Evolutionary conservation across 352 stramenopile genomes (phyloP).

Genomic region (Pythium myriotylum): DNA sequence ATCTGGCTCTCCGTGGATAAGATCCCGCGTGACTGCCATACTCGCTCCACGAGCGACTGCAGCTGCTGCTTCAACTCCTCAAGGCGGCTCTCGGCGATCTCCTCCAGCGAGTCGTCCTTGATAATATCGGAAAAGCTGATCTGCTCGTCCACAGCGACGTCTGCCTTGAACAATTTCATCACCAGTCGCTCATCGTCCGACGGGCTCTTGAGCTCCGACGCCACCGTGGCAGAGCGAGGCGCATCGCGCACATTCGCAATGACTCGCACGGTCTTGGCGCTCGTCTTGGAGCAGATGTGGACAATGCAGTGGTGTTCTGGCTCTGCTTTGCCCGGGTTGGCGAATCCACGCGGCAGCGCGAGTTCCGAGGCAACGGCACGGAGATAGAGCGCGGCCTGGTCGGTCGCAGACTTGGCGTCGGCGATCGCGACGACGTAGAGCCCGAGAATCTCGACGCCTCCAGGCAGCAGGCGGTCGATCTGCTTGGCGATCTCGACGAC

Average conservation of each 20-base stretch:
- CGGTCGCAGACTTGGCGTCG: constrained; percentile 27
- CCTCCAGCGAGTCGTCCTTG: constrained; percentile 1
- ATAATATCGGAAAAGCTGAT: constrained; percentile 28
- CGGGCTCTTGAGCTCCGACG: constrained; percentile 30
- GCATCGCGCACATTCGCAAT: constrained; percentile 42
- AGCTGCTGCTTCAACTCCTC: constrained; percentile 54
- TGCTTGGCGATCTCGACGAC: constrained; percentile 66
- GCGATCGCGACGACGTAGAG: constrained; percentile 57
- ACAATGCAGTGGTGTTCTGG: constrained; percentile 46
- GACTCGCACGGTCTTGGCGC: constrained; percentile 21
- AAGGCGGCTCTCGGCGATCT: constrained; percentile 38
- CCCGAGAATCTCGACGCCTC: constrained; percentile 52
- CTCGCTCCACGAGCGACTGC: constrained; percentile 43
- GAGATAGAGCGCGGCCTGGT: constrained; percentile 53
- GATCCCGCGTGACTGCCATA: constrained; percentile 43
- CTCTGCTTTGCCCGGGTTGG: neutral
- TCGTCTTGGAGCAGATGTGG: constrained; percentile 36
- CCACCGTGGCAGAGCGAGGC: constrained; percentile 23
- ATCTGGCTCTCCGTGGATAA: constrained; percentile 31
- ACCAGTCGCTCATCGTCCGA: constrained; percentile 22
- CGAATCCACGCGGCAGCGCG: constrained; percentile 21
- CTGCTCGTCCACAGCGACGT: constrained; percentile 50
- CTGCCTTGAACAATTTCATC: constrained; percentile 40
- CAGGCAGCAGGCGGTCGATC: constrained; percentile 64
- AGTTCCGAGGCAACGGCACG: constrained; percentile 49